Conservation (phyloP, 345 rosid species). For the Angophora floribunda region DNA sequence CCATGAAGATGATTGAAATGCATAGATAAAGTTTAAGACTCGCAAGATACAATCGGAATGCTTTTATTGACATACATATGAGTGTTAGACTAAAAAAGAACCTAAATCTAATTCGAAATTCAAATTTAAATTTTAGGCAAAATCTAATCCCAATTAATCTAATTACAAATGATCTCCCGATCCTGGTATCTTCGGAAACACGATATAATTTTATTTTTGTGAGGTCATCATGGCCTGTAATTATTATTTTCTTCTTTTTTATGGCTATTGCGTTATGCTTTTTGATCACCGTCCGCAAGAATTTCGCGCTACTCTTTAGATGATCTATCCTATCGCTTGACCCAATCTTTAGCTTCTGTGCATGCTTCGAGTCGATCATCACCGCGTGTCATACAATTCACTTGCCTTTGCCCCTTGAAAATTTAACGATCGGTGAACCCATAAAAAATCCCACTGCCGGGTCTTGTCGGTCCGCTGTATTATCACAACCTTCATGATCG, state of each 20-base stretch:
- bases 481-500: neutral
- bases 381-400: neutral
- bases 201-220: neutral
- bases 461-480: neutral
- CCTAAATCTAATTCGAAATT: neutral
- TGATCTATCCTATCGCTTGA: neutral
- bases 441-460: neutral
- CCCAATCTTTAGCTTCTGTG: neutral
- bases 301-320: neutral
- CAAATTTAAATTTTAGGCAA: neutral
- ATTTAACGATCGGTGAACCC: neutral
- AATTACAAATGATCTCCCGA: neutral
- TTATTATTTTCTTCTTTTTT: neutral
- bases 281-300: neutral
- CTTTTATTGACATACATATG: neutral
- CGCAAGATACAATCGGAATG: neutral
- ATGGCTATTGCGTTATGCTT: neutral
- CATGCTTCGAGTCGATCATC: neutral
- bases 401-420: neutral
- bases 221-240: neutral
- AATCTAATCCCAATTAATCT: neutral
- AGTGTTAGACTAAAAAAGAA: no score
- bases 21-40: no score
- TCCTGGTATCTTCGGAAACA: neutral
- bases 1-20: no score